Evolutionary conservation across 257 asterid species (phyloP).

Genomic region (Przewalskia tangutica): DNA sequence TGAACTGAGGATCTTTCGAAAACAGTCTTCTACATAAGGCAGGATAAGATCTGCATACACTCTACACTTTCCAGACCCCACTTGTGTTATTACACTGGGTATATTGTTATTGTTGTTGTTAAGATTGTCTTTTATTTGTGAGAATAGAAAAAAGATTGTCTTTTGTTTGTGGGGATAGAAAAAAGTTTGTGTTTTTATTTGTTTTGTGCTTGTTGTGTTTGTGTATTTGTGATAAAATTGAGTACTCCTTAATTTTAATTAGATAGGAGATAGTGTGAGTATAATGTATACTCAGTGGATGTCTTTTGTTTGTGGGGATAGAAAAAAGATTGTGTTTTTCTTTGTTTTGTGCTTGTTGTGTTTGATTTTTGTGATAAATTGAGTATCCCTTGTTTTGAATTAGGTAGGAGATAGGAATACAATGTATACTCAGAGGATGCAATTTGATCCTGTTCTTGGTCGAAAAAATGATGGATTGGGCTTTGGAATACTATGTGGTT

Average conservation of each 20-base stretch:
- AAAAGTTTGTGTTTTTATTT: not conserved
- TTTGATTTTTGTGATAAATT: not conserved
- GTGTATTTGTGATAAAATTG: not conserved
- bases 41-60: no score
- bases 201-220: not conserved
- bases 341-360: not conserved
- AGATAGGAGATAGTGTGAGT: constrained; percentile 7
- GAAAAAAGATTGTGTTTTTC: not conserved
- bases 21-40: no score
- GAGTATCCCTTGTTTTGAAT: constrained; percentile 1
- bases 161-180: not conserved
- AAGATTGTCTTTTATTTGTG: not conserved
- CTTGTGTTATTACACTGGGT: no score
- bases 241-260: constrained; percentile 2
- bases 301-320: no score
- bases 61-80: no score
- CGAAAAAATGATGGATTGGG: constrained; percentile 26
- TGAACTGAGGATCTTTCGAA: no score
- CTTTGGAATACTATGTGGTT: constrained; percentile 43
- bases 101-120: no score
- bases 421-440: constrained; percentile 38
- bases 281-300: constrained; percentile 35
- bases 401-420: constrained; percentile 9
- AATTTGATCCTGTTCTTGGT: constrained; percentile 34
- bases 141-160: not conserved